Evolutionary conservation across 208 protist species (phyloP).

Genomic region (Leptomonas seymouri): DNA sequence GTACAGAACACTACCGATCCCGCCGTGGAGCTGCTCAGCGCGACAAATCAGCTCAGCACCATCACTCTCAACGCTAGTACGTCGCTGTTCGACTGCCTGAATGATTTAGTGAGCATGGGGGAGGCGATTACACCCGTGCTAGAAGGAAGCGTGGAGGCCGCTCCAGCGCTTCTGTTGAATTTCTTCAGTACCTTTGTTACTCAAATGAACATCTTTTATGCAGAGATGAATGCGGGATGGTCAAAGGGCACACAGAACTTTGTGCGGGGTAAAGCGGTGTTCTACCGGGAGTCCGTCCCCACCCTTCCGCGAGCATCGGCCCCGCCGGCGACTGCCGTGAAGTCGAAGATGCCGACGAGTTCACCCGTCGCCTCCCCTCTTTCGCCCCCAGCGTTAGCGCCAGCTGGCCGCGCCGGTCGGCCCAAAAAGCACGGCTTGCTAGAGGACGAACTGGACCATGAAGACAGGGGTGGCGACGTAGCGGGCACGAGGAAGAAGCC

Average conservation of each 20-base stretch:
- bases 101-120: constrained; percentile 64
- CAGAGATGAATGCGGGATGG: constrained; percentile 36
- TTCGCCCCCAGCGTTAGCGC: not conserved
- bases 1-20: constrained; percentile 18
- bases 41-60: constrained; percentile 18
- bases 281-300: constrained; percentile 28
- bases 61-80: constrained; percentile 15
- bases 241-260: constrained; percentile 30
- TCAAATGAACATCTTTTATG: constrained; percentile 51
- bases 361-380: not conserved
- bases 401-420: not conserved
- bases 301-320: not conserved
- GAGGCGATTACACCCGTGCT: constrained; percentile 70
- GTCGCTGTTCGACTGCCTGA: constrained; percentile 50
- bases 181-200: constrained; percentile 66
- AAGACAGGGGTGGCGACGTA: not conserved
- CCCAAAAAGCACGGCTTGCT: constrained; percentile 4
- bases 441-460: constrained; percentile 12
- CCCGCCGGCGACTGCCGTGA: not conserved
- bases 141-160: constrained; percentile 47
- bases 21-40: constrained; percentile 22
- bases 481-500: constrained; percentile 18
- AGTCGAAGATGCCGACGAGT: constrained; percentile 1
- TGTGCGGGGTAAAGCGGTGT: constrained; percentile 32
- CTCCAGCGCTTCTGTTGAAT: constrained; percentile 60